Conservation (phyloP, 768 basidiomycete species). For the Paxillus rubicundulus region DNA sequence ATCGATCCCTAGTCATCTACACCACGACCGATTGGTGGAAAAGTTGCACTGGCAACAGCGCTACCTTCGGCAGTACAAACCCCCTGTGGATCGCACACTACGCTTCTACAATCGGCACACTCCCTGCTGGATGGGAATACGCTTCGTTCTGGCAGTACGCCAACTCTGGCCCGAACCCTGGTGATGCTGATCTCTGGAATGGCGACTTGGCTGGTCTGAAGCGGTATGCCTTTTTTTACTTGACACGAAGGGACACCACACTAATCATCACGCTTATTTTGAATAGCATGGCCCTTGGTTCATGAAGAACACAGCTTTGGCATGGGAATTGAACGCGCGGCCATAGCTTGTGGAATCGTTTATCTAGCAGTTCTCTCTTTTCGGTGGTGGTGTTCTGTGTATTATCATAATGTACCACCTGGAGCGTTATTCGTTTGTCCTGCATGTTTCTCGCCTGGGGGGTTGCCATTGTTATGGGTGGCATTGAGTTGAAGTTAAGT, state of each 20-base stretch:
- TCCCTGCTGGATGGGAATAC: constrained; percentile 59
- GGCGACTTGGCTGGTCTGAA: constrained; percentile 45
- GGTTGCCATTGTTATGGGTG: too few species aligned
- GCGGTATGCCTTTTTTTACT: constrained; percentile 24
- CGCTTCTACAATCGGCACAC: constrained; percentile 45
- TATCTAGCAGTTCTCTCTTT: too few species aligned
- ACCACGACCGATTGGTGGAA: constrained; percentile 69
- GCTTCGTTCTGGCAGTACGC: constrained; percentile 63
- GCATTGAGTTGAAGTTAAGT: too few species aligned
- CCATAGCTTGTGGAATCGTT: too few species aligned
- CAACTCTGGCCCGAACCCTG: constrained; percentile 52
- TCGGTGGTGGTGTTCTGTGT: too few species aligned
- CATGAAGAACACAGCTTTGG: not conserved
- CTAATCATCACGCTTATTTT: not conserved
- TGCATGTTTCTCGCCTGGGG: too few species aligned
- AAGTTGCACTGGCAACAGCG: constrained; percentile 60
- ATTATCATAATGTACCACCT: too few species aligned
- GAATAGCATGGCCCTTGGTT: constrained; percentile 23
- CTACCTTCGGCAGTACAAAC: constrained; percentile 46
- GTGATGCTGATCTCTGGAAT: constrained; percentile 58
- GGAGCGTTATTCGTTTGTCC: too few species aligned
- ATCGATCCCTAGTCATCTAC: constrained; percentile 46
- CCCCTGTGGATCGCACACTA: constrained; percentile 64
- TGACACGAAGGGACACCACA: not conserved
- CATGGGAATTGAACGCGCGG: not conserved